Evolutionary conservation across 192 early-diverging fungal genomes (phyloP), one percentile per base, ranked within the genome.

Genomic region (Rhizoclosmatium globosum): DNA sequence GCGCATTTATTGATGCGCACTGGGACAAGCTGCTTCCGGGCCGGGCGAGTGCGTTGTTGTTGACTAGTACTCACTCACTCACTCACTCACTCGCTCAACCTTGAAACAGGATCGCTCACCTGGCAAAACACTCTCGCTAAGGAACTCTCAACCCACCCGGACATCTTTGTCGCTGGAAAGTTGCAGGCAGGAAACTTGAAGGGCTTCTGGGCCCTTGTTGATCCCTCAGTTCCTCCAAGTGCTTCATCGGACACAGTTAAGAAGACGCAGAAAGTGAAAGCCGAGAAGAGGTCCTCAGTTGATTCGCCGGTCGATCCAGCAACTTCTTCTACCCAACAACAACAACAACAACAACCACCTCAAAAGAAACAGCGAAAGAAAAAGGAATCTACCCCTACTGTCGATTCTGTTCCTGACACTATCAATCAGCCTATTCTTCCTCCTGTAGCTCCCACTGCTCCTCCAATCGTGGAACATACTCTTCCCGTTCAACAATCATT

Each of bases 91-190:
- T 4, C 45, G 1, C 9, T 79, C 45, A 31, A 64, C 60, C 47
- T 42, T 7, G 23, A 39, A 46, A n/a, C 81, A 92, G 91, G 87
- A 79, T 89, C 92, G 0, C 87, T 89, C 0, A 95, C 93, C 1
- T 96, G 95, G 95, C 89, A 92, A 46, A 96, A 96, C 81, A 95
- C 94, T 2, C 89, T 96, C 3, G 94, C 94, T 2, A 94, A 93
- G 62, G 90, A 91, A 41, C 76, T 96, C 31, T 96, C 94, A 3
- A 94, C 93, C 7, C 92, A 95, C n/a, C 87, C 85, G 13, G 80
- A 87, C 23, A 84, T 93, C 57, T 96, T 96, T 64, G 75, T 86
- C 19, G 94, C 94, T 6, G 95, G 95, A 44, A 87, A 74, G 38
- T 92, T 43, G 93, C 92, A 23, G 90, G 89, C 19, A 89, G 87